These are phyloP conservation scores for Bisporella sp. DNA, from an alignment of 2,329 filamentous ascomycete species.

Conservation along the genomic window DNA sequence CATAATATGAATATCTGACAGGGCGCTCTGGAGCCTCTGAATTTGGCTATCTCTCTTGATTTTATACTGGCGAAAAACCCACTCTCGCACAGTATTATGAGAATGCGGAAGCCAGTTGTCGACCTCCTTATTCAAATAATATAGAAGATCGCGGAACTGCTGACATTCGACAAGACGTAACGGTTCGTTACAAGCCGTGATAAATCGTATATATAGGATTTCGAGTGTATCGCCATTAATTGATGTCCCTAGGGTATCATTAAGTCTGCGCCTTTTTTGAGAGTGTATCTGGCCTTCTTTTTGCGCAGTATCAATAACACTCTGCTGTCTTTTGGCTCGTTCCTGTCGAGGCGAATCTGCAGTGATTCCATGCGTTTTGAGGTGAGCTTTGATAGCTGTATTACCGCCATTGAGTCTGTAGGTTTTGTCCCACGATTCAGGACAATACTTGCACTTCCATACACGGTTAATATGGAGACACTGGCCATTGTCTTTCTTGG, in stretches of 20 bases:
- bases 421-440: no score
- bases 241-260: background rate
- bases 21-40: background rate
- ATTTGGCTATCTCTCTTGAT: background rate
- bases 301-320: no score
- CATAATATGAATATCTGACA: background rate
- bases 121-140: background rate
- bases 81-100: background rate
- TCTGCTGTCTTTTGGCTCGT: no score
- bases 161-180: background rate
- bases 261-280: no score
- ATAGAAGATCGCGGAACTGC: background rate
- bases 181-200: background rate
- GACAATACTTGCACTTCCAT: no score
- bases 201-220: background rate
- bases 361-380: no score
- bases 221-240: background rate
- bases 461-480: no score
- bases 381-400: no score
- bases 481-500: no score
- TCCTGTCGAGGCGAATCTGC: no score
- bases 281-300: no score
- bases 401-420: no score
- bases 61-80: background rate
- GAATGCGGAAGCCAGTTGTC: background rate